phyloP scores from a whole-genome alignment of 2,329 filamentous ascomycete species.

The Diplodia scrobiculata region DNA sequence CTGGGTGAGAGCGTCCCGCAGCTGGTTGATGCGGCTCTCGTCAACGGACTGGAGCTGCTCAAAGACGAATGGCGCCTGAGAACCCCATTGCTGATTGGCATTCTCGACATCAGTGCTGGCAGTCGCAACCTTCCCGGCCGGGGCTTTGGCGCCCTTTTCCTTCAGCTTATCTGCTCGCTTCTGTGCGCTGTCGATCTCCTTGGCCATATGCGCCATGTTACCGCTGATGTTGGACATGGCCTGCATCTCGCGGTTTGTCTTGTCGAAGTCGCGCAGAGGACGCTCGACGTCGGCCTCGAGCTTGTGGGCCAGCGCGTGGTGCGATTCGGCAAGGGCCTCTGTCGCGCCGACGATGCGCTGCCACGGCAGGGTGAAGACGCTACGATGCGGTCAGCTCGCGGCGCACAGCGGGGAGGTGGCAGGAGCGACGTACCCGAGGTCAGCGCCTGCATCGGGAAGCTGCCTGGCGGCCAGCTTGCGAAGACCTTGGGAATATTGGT shows the following conservation, averaged over 20 bases:
- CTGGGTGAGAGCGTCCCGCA: slow-evolving; percentile 88
- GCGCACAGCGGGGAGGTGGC: slow-evolving; percentile 31
- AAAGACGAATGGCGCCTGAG: slow-evolving; percentile 91
- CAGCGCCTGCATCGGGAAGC: slow-evolving; percentile 72
- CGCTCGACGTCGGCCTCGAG: slow-evolving; percentile 87
- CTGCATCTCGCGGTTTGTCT: slow-evolving; percentile 72
- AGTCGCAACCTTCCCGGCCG: slow-evolving; percentile 73
- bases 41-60: slow-evolving; percentile 90
- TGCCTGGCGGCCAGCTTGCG: slow-evolving; percentile 76
- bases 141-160: slow-evolving; percentile 76
- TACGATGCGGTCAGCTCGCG: slow-evolving; percentile 45
- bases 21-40: slow-evolving; percentile 82
- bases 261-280: slow-evolving; percentile 74
- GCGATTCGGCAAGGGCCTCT: slow-evolving; percentile 78
- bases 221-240: slow-evolving; percentile 78
- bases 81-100: slow-evolving; percentile 85
- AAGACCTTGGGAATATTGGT: slow-evolving; percentile 80
- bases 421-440: slow-evolving; percentile 72
- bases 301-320: slow-evolving; percentile 75
- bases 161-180: slow-evolving; percentile 82
- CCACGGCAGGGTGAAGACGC: slow-evolving; percentile 90
- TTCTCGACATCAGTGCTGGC: slow-evolving; percentile 73
- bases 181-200: slow-evolving; percentile 80
- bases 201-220: slow-evolving; percentile 78
- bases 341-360: slow-evolving; percentile 79